Conservation (phyloP, 768 basidiomycete species). For the Macrolepiota fuliginosa region DNA sequence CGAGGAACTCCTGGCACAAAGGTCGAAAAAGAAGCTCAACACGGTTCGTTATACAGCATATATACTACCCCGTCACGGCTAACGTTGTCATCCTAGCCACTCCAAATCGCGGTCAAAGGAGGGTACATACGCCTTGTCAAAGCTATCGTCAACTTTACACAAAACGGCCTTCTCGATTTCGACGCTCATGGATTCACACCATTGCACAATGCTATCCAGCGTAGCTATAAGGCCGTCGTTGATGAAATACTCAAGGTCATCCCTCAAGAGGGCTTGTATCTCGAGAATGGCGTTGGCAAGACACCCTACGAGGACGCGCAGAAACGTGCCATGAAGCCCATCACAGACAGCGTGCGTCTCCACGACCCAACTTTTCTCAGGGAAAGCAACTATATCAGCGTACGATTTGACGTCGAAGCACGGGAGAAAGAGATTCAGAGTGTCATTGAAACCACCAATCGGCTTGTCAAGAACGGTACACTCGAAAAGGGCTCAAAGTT, state of each 20-base stretch:
- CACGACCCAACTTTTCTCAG: background rate
- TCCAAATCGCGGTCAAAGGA: constrained; percentile 49
- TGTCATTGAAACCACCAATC: constrained; percentile 6
- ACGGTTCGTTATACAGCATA: constrained; percentile 33
- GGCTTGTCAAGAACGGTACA: background rate
- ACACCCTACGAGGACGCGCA: constrained; percentile 35
- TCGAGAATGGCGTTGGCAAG: constrained; percentile 51
- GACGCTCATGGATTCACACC: constrained; percentile 50
- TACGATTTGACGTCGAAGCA: constrained; percentile 5
- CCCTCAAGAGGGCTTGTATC: constrained; percentile 35
- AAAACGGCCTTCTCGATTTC: constrained; percentile 32
- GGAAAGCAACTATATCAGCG: background rate
- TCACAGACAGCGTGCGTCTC: constrained; percentile 15
- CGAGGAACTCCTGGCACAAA: constrained; percentile 40
- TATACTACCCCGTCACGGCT: background rate
- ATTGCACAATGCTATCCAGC: constrained; percentile 45
- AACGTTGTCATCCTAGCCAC: constrained; percentile 34
- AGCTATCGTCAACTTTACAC: constrained; percentile 36
- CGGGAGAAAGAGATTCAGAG: constrained; percentile 13
- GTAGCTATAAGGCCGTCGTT: constrained; percentile 32
- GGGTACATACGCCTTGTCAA: constrained; percentile 27
- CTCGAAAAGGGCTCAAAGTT: constrained; percentile 1
- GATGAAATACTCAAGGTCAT: constrained; percentile 34
- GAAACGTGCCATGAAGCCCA: constrained; percentile 25
- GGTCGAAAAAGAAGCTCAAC: constrained; percentile 41